These are phyloP conservation scores for Fusarium palustre DNA, from an alignment of 2,329 filamentous ascomycete genomes.

Conservation along the genomic window DNA sequence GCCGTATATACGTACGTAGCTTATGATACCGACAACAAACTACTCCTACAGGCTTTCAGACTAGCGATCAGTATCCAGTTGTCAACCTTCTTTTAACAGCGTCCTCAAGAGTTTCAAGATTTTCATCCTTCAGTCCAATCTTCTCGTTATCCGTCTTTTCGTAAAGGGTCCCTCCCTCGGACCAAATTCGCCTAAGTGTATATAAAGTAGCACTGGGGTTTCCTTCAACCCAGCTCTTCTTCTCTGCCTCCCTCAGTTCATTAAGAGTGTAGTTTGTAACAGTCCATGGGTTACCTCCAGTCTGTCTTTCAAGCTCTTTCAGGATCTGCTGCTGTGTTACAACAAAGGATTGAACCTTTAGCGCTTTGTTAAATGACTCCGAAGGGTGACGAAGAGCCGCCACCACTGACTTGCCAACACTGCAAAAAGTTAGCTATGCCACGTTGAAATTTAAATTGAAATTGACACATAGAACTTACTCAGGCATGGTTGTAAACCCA, in stretches of 20 bases:
- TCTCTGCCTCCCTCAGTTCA: conserved; percentile 67
- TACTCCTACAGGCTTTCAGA: not conserved
- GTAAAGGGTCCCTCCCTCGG: conserved; percentile 77
- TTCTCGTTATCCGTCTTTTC: conserved; percentile 73
- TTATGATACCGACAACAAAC: not conserved
- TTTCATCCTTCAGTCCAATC: conserved; percentile 62
- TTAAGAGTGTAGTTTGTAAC: conserved; percentile 56
- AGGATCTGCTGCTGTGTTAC: conserved; percentile 71
- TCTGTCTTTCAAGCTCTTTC: conserved; percentile 76
- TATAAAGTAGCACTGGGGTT: conserved; percentile 64
- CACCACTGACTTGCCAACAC: conserved; percentile 74
- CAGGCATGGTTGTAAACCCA: conserved; percentile 77
- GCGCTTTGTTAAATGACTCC: conserved; percentile 63
- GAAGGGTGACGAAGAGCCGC: conserved; percentile 69
- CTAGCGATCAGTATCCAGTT: conserved; percentile 22
- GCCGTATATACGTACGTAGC: not conserved
- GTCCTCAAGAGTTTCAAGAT: conserved; percentile 63
- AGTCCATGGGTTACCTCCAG: conserved; percentile 61
- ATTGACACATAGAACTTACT: conserved; percentile 61
- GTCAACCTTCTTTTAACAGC: conserved; percentile 37
- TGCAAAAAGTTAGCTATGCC: conserved; percentile 45
- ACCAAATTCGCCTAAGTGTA: conserved; percentile 78
- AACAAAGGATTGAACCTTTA: conserved; percentile 79
- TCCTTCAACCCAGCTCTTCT: conserved; percentile 66
- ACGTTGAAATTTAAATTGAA: too few species aligned